Evolutionary conservation across 352 stramenopile genomes (phyloP).

Genomic region (Globisporangium mamillatum): DNA sequence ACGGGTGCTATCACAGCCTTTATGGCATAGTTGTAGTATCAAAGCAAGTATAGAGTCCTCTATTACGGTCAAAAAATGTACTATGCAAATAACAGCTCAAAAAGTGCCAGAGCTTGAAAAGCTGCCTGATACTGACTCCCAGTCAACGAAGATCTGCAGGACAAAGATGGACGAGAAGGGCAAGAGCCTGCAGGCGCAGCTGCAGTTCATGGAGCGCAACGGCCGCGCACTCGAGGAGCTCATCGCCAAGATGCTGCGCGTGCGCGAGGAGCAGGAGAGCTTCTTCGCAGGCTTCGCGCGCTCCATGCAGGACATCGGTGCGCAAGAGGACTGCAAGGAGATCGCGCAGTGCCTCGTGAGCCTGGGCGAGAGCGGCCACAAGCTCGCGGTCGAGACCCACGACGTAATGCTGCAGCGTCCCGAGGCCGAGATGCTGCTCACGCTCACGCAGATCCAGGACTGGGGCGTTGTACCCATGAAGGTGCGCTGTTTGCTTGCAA

Average conservation of each 20-base stretch:
- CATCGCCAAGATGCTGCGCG: constrained; percentile 60
- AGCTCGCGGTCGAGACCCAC: constrained; percentile 63
- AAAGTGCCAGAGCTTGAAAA: neutral
- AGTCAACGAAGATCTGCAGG: neutral
- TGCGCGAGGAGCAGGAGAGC: constrained; percentile 62
- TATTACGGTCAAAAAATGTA: neutral
- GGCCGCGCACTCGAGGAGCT: constrained; percentile 70
- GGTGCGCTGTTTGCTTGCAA: constrained; percentile 24
- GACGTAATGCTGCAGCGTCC: constrained; percentile 74
- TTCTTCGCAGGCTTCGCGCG: constrained; percentile 55
- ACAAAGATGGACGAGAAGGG: constrained; percentile 46
- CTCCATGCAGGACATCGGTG: constrained; percentile 58
- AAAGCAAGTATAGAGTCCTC: neutral
- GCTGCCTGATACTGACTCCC: neutral
- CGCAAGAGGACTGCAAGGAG: constrained; percentile 47
- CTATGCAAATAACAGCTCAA: neutral
- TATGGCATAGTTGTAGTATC: neutral
- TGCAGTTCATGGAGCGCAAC: constrained; percentile 85
- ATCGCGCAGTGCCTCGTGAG: constrained; percentile 49
- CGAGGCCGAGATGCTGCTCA: constrained; percentile 66
- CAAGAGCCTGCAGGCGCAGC: constrained; percentile 42
- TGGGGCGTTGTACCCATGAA: constrained; percentile 83
- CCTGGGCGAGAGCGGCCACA: constrained; percentile 46
- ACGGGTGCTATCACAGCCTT: neutral
- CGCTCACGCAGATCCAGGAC: constrained; percentile 76